These are phyloP conservation scores for Umbelopsis vinacea DNA, from an alignment of 192 early-diverging fungal species.

Conservation along the genomic window DNA sequence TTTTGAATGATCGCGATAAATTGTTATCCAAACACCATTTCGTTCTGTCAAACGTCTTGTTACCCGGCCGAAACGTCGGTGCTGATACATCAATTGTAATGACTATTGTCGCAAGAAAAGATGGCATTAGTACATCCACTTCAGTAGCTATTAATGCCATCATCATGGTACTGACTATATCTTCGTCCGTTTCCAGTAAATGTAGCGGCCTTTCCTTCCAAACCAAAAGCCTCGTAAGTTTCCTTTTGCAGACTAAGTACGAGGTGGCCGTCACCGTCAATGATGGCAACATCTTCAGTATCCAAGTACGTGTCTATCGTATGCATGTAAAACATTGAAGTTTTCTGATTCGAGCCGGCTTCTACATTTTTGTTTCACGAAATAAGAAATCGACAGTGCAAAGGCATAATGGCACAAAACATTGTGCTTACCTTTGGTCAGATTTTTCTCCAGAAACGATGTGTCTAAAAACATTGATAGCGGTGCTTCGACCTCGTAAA, in stretches of 20 bases:
- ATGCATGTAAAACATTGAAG: slow-evolving; percentile 23
- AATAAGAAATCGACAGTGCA: neutral
- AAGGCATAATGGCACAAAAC: too few species aligned
- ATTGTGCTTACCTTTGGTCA: slow-evolving; percentile 17
- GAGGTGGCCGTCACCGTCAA: slow-evolving; percentile 17
- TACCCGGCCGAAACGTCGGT: slow-evolving; percentile 17
- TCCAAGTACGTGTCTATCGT: slow-evolving; percentile 27
- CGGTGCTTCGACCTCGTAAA: slow-evolving; percentile 28
- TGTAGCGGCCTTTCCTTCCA: slow-evolving; percentile 24
- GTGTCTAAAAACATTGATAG: slow-evolving; percentile 24
- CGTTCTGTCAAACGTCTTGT: slow-evolving; percentile 24
- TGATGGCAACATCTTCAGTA: slow-evolving; percentile 27
- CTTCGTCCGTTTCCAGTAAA: slow-evolving; percentile 17
- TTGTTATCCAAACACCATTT: slow-evolving; percentile 34
- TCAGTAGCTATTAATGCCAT: neutral
- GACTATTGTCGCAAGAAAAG: neutral
- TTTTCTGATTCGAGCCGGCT: neutral
- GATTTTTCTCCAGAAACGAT: slow-evolving; percentile 4
- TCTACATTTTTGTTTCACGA: neutral
- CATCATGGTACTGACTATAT: slow-evolving; percentile 4
- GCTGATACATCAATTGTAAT: slow-evolving; percentile 14
- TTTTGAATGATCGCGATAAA: slow-evolving; percentile 22
- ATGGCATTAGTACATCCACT: neutral
- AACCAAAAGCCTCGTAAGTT: slow-evolving; percentile 28
- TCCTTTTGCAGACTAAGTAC: slow-evolving; percentile 27